These are phyloP conservation scores for Chloropicon primus DNA, from an alignment of 139 green algal species.

Conservation along the genomic window DNA sequence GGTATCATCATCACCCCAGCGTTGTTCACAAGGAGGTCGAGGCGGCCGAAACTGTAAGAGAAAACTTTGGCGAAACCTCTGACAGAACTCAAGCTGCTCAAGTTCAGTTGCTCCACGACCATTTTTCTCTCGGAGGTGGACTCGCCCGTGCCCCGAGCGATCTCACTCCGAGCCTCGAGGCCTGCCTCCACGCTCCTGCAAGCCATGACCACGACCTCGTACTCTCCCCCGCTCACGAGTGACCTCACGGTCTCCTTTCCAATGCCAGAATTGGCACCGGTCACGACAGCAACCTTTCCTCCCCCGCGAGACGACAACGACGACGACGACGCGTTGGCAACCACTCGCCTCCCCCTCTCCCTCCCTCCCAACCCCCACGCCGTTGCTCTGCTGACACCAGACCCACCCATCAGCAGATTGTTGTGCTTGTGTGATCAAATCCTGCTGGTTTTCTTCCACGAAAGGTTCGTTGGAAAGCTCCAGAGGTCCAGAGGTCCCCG, in stretches of 20 bases:
- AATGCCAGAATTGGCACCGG: constrained; percentile 14
- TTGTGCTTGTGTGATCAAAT: no score
- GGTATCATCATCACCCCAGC: constrained; percentile 12
- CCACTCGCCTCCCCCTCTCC: no score
- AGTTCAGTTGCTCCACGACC: not conserved
- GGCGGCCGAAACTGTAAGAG: not conserved
- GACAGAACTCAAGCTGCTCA: not conserved
- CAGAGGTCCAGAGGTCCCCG: no score
- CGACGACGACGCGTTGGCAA: no score
- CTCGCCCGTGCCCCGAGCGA: not conserved
- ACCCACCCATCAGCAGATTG: no score
- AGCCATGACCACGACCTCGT: not conserved
- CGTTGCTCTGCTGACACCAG: no score
- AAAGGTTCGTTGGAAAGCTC: no score
- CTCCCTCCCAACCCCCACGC: no score
- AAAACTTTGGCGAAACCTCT: not conserved
- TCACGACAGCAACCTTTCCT: constrained; percentile 4
- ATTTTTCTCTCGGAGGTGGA: not conserved
- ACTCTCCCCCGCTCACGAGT: not conserved
- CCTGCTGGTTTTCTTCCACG: no score
- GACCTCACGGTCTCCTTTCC: constrained; percentile 4
- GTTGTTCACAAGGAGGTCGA: constrained; percentile 10
- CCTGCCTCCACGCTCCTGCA: not conserved
- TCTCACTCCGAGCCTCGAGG: not conserved
- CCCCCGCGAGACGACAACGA: no score